phyloP scores from a whole-genome alignment of 78 protist genomes.

The Tieghemostelium lacteum region DNA sequence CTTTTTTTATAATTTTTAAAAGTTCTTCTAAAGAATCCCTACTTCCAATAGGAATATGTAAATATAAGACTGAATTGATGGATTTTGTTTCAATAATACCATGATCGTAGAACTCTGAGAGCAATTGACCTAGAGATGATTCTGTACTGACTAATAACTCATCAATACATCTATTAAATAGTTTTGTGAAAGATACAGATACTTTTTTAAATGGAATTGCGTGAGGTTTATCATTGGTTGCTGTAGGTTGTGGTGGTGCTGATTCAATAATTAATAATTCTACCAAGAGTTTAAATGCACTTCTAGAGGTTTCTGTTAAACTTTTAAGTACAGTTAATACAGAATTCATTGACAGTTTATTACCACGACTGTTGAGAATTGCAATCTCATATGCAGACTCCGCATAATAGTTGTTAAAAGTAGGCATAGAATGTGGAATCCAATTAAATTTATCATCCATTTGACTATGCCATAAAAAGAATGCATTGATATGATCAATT shows the following conservation, averaged over 20 bases:
- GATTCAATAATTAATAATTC: neutral
- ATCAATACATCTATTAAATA: neutral
- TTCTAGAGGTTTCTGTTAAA: neutral
- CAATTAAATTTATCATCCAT: conserved; percentile 14
- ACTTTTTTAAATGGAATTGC: neutral
- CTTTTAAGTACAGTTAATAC: neutral
- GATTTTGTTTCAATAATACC: neutral
- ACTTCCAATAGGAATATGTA: no score
- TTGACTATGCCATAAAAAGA: conserved; percentile 7
- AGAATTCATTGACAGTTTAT: neutral
- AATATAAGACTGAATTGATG: neutral
- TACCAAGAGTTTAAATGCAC: neutral
- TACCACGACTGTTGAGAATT: neutral
- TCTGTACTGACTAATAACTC: conserved; percentile 6
- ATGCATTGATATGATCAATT: conserved; percentile 37
- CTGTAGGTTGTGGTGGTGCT: neutral
- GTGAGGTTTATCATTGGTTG: neutral
- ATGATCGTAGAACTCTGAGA: conserved; percentile 30
- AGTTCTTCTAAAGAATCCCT: no score
- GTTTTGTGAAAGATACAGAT: conserved; percentile 1
- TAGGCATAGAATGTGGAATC: neutral
- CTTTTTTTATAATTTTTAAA: no score
- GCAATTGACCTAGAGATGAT: neutral
- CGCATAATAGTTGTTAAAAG: neutral
- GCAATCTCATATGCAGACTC: conserved; percentile 17